These are phyloP conservation scores for Ustilago trichophora DNA, from an alignment of 1,284 basidiomycete species.

Conservation along the genomic window DNA sequence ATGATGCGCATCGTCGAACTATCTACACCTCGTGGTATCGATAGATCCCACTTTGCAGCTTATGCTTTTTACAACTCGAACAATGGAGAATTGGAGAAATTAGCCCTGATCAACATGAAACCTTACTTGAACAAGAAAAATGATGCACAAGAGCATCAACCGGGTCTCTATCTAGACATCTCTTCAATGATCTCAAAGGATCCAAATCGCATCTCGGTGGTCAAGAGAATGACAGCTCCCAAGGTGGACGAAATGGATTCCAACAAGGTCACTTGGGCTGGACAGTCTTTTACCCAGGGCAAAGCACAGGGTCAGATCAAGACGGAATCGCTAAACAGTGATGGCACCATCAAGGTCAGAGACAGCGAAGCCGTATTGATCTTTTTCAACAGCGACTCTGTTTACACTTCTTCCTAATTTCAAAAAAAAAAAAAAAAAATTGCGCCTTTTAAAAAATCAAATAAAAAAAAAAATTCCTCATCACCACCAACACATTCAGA, in stretches of 20 bases:
- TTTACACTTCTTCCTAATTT: not conserved
- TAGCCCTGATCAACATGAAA: slow-evolving; percentile 6
- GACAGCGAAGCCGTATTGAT: slow-evolving; percentile 8
- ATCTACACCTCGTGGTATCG: not conserved
- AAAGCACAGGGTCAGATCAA: slow-evolving; percentile 1
- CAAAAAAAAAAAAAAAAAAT: not conserved
- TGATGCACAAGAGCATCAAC: no score
- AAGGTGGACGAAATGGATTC: slow-evolving; percentile 5
- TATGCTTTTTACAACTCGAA: slow-evolving; percentile 7
- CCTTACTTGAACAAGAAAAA: slow-evolving; percentile 2
- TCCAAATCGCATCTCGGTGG: not conserved
- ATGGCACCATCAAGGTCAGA: not conserved
- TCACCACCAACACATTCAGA: no score
- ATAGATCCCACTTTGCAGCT: not conserved
- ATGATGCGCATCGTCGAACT: slow-evolving; percentile 1
- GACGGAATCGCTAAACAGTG: no score
- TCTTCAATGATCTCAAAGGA: not conserved
- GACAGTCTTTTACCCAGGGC: slow-evolving; percentile 6
- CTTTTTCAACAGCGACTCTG: slow-evolving; percentile 1
- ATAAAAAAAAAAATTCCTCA: no score
- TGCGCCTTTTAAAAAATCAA: not conserved
- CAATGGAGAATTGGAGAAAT: not conserved
- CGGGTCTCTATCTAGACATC: slow-evolving; percentile 1
- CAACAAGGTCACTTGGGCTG: slow-evolving; percentile 7
- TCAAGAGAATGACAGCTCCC: slow-evolving; percentile 10